These are phyloP conservation scores for Hypoxylon cercidicola DNA, from an alignment of 495 filamentous ascomycete species.

Conservation along the genomic window DNA sequence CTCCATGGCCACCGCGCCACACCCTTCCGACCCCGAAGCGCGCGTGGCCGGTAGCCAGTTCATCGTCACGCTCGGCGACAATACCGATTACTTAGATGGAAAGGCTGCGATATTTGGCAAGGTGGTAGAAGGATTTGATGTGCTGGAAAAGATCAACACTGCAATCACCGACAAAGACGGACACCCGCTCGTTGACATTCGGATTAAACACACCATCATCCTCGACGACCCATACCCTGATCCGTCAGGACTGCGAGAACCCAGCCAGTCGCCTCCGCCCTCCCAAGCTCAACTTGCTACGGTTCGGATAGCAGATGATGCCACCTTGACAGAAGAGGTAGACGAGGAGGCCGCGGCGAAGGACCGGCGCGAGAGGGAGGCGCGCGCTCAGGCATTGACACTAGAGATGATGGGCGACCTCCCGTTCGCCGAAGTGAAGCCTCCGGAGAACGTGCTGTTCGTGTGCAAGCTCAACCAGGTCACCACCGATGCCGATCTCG, in stretches of 20 bases:
- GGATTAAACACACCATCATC: conserved; percentile 88
- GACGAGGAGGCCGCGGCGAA: conserved; percentile 85
- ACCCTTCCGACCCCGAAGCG: conserved; percentile 79
- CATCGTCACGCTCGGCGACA: conserved; percentile 86
- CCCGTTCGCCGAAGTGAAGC: conserved; percentile 97
- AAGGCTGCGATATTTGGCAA: conserved; percentile 95
- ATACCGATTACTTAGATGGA: conserved; percentile 87
- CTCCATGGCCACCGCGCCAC: conserved; percentile 89
- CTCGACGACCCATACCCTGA: conserved; percentile 91
- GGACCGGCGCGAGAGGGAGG: conserved; percentile 86
- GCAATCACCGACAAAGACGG: conserved; percentile 86
- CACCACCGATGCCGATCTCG: conserved; percentile 90
- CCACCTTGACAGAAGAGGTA: conserved; percentile 69
- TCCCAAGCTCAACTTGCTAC: conserved; percentile 88
- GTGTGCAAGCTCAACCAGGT: conserved; percentile 99
- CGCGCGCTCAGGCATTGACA: conserved; percentile 91
- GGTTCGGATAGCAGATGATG: conserved; percentile 90
- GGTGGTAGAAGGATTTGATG: conserved; percentile 93
- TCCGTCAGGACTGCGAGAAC: conserved; percentile 76
- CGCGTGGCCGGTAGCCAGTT: conserved; percentile 89
- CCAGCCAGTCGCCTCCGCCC: conserved; percentile 82
- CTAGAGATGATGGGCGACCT: conserved; percentile 98
- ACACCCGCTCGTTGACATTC: conserved; percentile 87
- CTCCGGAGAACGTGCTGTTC: conserved; percentile 96
- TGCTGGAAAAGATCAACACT: conserved; percentile 90